These are phyloP conservation scores for Diaporthe longicolla DNA, from an alignment of 2,329 filamentous ascomycete genomes.

Conservation along the genomic window DNA sequence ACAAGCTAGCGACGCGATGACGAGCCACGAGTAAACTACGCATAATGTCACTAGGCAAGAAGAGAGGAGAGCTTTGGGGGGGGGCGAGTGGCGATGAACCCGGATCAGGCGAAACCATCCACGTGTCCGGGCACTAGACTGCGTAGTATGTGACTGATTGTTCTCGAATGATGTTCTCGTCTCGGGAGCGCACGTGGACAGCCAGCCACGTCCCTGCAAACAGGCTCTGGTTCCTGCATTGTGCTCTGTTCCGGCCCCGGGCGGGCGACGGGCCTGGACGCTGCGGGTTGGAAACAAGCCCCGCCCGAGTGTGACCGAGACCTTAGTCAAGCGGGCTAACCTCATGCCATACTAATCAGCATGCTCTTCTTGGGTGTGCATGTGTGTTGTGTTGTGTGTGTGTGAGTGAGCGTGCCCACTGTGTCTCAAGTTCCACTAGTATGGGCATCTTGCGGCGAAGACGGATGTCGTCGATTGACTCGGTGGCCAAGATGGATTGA, in stretches of 20 bases:
- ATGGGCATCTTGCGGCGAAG: neutral
- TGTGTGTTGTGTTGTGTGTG: too few species aligned
- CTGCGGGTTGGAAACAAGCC: constrained; percentile 11
- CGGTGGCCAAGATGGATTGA: constrained; percentile 16
- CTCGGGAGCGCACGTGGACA: constrained; percentile 34
- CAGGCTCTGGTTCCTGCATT: constrained; percentile 24
- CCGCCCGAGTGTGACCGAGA: constrained; percentile 11
- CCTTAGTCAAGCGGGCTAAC: constrained; percentile 12
- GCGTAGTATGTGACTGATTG: neutral
- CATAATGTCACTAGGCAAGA: neutral
- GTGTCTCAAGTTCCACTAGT: constrained; percentile 1
- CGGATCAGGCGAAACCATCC: constrained; percentile 13
- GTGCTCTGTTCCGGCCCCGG: constrained; percentile 4
- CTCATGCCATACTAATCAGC: neutral
- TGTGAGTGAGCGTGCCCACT: too few species aligned
- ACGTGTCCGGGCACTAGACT: constrained; percentile 10
- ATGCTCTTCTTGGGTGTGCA: too few species aligned
- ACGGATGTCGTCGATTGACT: constrained; percentile 18
- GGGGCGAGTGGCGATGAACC: neutral
- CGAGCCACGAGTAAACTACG: neutral
- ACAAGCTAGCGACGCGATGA: neutral
- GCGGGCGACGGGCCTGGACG: neutral
- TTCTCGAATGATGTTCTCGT: constrained; percentile 23
- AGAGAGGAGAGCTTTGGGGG: neutral
- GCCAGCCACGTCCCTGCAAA: constrained; percentile 30